Percentiles rank a stretch among this genome's conserved stretches.
Evolutionary conservation across 2,329 filamentous ascomycete species (phyloP).

Genomic region (Elsinoe batatas): DNA sequence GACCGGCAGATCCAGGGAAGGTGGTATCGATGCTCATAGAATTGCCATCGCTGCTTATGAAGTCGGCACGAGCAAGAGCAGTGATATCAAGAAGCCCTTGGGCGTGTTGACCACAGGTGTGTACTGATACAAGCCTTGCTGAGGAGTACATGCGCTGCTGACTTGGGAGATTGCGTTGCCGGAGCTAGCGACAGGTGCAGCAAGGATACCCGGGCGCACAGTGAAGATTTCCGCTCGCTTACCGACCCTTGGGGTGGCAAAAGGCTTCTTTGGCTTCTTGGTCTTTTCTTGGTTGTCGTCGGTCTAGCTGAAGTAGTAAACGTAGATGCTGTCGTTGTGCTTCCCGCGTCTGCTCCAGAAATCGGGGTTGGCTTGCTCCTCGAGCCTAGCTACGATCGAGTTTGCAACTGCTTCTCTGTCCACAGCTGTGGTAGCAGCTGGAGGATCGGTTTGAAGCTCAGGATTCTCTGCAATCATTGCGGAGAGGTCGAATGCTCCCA

Average conservation of each 20-base stretch:
- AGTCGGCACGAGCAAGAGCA: conserved; percentile 3
- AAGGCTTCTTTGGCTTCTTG: background rate
- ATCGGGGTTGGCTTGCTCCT: background rate
- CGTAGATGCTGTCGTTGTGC: conserved; percentile 6
- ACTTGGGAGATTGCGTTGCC: background rate
- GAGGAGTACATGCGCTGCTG: conserved; percentile 9
- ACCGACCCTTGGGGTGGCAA: background rate
- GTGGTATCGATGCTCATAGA: conserved; percentile 13
- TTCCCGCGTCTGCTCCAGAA: background rate
- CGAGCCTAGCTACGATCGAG: background rate
- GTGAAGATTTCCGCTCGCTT: conserved; percentile 2
- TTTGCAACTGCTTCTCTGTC: background rate
- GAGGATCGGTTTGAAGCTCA: conserved; percentile 5
- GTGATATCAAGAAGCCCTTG: conserved; percentile 12
- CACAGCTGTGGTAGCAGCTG: background rate
- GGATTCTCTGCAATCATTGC: conserved; percentile 15
- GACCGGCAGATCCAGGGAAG: conserved; percentile 4
- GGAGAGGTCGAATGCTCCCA: conserved; percentile 18
- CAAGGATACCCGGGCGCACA: background rate
- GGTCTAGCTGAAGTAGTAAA: background rate
- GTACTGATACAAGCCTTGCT: background rate
- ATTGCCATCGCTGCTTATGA: conserved; percentile 1
- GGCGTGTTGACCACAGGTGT: background rate
- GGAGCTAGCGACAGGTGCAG: background rate
- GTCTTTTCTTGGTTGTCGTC: background rate